Evolutionary conservation across 129 eudicot species (phyloP).

Genomic region (Flaveria ramosissima): DNA sequence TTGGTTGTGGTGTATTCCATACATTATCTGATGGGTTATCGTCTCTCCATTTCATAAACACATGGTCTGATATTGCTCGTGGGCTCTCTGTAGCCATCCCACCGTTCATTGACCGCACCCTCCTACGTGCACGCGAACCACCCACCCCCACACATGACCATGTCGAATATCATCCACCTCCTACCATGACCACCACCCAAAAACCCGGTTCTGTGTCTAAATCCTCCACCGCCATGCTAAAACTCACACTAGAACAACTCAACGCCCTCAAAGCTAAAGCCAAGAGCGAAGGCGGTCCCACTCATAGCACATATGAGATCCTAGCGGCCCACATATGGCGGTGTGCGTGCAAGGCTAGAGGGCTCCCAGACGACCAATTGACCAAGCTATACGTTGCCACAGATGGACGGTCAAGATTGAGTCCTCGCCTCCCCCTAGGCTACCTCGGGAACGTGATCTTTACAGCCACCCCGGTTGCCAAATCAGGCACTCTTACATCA

Average conservation of each 20-base stretch:
- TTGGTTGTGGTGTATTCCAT: constrained; percentile 54
- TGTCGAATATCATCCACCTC: constrained; percentile 59
- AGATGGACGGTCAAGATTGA: constrained; percentile 59
- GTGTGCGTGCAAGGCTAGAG: constrained; percentile 65
- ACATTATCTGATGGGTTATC: constrained; percentile 53
- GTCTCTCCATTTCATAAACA: constrained; percentile 54
- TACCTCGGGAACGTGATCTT: constrained; percentile 72
- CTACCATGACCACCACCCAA: constrained; percentile 35
- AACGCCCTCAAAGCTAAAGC: constrained; percentile 50
- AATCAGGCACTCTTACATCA: constrained; percentile 43
- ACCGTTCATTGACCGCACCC: constrained; percentile 75
- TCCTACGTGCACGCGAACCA: constrained; percentile 54
- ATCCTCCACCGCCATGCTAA: constrained; percentile 47
- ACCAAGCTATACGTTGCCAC: constrained; percentile 57
- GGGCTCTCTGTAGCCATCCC: constrained; percentile 56
- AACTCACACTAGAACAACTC: constrained; percentile 55
- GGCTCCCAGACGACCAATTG: constrained; percentile 47
- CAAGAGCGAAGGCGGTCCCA: constrained; percentile 31
- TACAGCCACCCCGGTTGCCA: constrained; percentile 48
- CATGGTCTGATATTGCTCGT: constrained; percentile 64
- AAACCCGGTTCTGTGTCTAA: constrained; percentile 25
- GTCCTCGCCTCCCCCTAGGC: constrained; percentile 58
- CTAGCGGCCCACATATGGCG: constrained; percentile 74
- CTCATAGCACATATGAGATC: constrained; percentile 52
- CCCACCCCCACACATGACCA: constrained; percentile 53